Percentiles rank a stretch among this genome's conserved stretches.
phyloP scores from a whole-genome alignment of 345 rosid genomes.

The Fremontodendron californicum region DNA sequence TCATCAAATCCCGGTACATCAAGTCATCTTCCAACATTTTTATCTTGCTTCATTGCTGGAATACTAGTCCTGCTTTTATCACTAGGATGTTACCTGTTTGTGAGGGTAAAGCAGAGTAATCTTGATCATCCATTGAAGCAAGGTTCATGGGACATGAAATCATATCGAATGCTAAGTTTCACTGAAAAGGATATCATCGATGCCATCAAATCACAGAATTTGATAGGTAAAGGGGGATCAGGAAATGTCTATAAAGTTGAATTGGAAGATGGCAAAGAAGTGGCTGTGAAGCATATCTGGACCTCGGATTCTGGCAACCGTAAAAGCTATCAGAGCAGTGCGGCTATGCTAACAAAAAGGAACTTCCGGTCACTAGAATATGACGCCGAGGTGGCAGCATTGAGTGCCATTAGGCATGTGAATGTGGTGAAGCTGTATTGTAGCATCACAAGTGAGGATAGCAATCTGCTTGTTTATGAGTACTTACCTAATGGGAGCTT shows the following conservation, averaged over 20 bases:
- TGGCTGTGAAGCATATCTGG: constrained; percentile 86
- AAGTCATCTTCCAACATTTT: constrained; percentile 23
- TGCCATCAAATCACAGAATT: constrained; percentile 54
- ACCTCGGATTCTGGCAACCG: constrained; percentile 20
- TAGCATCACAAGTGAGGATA: constrained; percentile 82
- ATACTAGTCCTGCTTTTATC: constrained; percentile 30
- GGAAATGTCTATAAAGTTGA: constrained; percentile 80
- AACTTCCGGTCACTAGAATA: constrained; percentile 39
- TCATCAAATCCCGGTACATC: constrained; percentile 25
- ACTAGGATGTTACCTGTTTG: constrained; percentile 28
- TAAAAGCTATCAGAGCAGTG: constrained; percentile 38
- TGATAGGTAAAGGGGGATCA: constrained; percentile 84
- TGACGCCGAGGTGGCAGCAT: constrained; percentile 63
- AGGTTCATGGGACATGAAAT: constrained; percentile 63
- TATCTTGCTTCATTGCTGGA: constrained; percentile 45
- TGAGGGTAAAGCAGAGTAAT: constrained; percentile 30
- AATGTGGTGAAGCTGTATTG: constrained; percentile 83
- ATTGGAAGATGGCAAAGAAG: constrained; percentile 47
- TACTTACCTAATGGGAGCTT: constrained; percentile 76
- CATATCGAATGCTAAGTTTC: constrained; percentile 52
- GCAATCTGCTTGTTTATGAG: constrained; percentile 83
- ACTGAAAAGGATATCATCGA: constrained; percentile 60
- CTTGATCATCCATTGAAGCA: constrained; percentile 32
- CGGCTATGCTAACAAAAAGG: constrained; percentile 39
- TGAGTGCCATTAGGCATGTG: constrained; percentile 75